Base-by-base conservation (phyloP, 2,329 filamentous ascomycete genomes). In the Myriosclerotinia scirpicola region DNA sequence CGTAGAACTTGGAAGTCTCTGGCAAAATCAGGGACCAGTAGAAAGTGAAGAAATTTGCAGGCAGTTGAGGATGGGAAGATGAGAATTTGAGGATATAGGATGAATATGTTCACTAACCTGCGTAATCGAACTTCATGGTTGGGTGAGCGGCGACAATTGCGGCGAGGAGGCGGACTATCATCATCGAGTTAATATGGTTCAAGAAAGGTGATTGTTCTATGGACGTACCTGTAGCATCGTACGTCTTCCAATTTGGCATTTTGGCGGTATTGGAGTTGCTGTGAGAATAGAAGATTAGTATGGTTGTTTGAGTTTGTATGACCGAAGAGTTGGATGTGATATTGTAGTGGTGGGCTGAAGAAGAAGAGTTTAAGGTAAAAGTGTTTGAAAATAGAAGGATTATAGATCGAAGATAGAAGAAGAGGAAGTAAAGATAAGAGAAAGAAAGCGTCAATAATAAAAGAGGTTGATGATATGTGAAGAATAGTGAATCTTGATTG, bases 241-340 rank as follows among this genome's bases (percentile, higher is more conserved):
- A 87, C 2, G 80, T 81, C 69, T 83, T 84, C 78, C 87, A 89
- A 71, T 86, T 87, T 5, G 83, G 78, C 84, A 86, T 85, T 1
- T 22, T 76, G 70, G 52, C 44, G 71, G 15, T 58, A 64, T 0
- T 64, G 20, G 8, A 53, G 34, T 9, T 44, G 30, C 38, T 44
- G n/a, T 65, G 12, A 20, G 44, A 42, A 61, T 17, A 65, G 46
- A 54, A 54, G 17, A 53, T 64, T 34, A 53, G 40, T 64, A 46
- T 66, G 44, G 50, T 22, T 56, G 20, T 22, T 30, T 55, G 6
- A 5, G 0, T 40, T 42, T 50, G 30, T 11, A 44, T 38, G 4
- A 15, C 9, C 9, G 34, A 7, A 22, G 40, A 26, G 44, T 14
- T 44, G 9, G 36, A 53, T 14, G 9, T 22, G 26, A 20, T 48